Base-by-base conservation (phyloP, 164 flowering plant species). In the Cinnamomum chago region DNA sequence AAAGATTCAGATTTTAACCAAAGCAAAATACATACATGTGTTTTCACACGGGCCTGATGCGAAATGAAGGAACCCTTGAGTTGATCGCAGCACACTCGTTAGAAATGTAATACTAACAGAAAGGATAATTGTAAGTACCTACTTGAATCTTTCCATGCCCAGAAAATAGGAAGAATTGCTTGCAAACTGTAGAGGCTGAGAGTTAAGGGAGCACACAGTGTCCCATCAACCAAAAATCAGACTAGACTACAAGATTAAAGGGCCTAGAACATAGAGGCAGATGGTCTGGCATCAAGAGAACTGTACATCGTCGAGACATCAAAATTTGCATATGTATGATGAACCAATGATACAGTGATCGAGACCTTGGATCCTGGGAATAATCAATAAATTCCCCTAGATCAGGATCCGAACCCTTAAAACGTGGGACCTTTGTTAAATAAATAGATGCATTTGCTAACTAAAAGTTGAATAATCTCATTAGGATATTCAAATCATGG, bases 71-170 rank as follows among this genome's bases (percentile, higher is more conserved):
- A 76, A 79, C 78, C 89, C 83, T 83, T 75, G 68, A 83, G 82
- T 79, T 62, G 81, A 73, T 83, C 66, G 80, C 85, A 82, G 81
- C 82, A 85, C 79, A 77, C 86, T 83, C 79, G 81, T 77, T 84
- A 89, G 89, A 85, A 71, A 68, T 75, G 80, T 77, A 87, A 77
- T 74, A 82, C 81, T 80, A 80, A 75, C 72, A 84, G 73, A 76
- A 85, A 80, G 79, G 73, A 80, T 68, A 82, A 85, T 52, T 50
- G 47, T 73, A 70, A 79, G 84, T 86, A 89, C 92, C 90, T 89
- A 88, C 91, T 90, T 90, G 93, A 80, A 80, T 79, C 88, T 83
- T 88, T 88, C 75, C 85, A 78, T 79, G 88, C 79, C 84, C 88
- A 86, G 81, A 83, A 82, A 77, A 73, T 80, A 71, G 80, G 85